Conservation (phyloP, 1,284 basidiomycete genomes). For the Apiotrichum sp. region DNA sequence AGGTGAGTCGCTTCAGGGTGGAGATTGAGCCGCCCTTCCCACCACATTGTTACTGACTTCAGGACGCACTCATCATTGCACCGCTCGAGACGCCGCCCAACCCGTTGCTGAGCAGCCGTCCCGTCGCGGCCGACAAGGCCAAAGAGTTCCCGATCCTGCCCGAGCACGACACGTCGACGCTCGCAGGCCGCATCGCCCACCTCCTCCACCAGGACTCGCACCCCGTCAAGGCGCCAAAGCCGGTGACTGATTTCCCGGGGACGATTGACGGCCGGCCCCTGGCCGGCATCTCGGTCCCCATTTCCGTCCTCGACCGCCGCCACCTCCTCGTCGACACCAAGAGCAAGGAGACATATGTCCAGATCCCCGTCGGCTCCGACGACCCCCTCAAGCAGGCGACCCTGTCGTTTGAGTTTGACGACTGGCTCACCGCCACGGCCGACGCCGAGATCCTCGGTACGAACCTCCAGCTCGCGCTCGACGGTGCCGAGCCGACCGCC, state of each 20-base stretch:
- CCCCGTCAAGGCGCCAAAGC: background rate
- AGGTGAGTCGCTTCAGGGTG: background rate
- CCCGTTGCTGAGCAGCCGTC: background rate
- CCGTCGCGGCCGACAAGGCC: background rate
- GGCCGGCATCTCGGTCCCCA: slow-evolving; percentile 2
- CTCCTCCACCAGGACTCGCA: background rate
- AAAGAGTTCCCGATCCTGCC: background rate
- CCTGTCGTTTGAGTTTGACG: slow-evolving; percentile 4
- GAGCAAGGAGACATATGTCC: background rate
- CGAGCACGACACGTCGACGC: background rate
- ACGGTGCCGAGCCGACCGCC: background rate
- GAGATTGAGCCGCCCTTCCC: no score
- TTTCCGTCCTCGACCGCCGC: slow-evolving; percentile 3
- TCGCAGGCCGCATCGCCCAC: background rate
- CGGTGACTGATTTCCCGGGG: slow-evolving; percentile 4
- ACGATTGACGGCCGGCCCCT: slow-evolving; percentile 8
- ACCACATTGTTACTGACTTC: background rate
- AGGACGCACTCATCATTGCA: background rate
- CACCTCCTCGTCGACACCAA: background rate
- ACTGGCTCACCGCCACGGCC: slow-evolving; percentile 2
- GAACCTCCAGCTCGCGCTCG: background rate
- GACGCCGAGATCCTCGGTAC: slow-evolving; percentile 2
- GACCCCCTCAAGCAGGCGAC: background rate
- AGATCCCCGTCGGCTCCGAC: background rate
- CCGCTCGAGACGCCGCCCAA: slow-evolving; percentile 2